phyloP scores from a whole-genome alignment of 495 filamentous ascomycete genomes.

The Penicillium paradoxum region DNA sequence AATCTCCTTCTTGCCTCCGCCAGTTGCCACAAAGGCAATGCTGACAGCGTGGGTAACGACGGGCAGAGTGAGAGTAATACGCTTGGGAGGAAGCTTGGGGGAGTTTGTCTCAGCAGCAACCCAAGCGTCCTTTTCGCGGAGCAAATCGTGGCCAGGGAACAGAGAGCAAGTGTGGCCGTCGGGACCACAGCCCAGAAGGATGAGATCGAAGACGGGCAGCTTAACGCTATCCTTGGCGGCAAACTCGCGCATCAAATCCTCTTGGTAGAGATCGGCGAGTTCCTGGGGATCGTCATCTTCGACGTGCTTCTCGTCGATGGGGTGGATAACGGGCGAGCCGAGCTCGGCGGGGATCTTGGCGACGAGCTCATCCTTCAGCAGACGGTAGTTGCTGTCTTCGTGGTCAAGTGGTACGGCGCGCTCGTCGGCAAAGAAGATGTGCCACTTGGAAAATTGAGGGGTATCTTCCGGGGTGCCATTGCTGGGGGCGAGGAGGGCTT shows the following conservation, averaged over 20 bases:
- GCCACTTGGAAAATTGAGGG: conserved; percentile 80
- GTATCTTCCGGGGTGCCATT: conserved; percentile 54
- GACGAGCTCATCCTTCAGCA: conserved; percentile 81
- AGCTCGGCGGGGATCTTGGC: conserved; percentile 71
- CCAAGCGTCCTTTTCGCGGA: conserved; percentile 89
- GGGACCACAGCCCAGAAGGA: conserved; percentile 88
- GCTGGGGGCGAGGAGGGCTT: conserved; percentile 64
- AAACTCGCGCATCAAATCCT: conserved; percentile 76
- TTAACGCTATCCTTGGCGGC: conserved; percentile 82
- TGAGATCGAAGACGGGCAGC: conserved; percentile 88
- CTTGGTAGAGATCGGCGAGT: conserved; percentile 89
- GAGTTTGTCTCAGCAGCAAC: conserved; percentile 85
- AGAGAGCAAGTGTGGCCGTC: conserved; percentile 97
- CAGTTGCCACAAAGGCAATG: conserved; percentile 89
- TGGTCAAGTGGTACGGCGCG: conserved; percentile 88
- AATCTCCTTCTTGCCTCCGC: conserved; percentile 81
- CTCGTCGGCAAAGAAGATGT: conserved; percentile 98
- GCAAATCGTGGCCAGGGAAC: conserved; percentile 82
- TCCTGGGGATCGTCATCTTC: conserved; percentile 84
- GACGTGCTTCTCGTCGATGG: conserved; percentile 68
- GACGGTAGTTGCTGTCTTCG: conserved; percentile 86
- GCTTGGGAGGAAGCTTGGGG: conserved; percentile 85
- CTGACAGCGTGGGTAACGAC: conserved; percentile 78
- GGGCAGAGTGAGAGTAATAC: conserved; percentile 87
- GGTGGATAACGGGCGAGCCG: conserved; percentile 64